Evolutionary conservation across 1,284 basidiomycete species (phyloP).

Genomic region (Athelia sp.): DNA sequence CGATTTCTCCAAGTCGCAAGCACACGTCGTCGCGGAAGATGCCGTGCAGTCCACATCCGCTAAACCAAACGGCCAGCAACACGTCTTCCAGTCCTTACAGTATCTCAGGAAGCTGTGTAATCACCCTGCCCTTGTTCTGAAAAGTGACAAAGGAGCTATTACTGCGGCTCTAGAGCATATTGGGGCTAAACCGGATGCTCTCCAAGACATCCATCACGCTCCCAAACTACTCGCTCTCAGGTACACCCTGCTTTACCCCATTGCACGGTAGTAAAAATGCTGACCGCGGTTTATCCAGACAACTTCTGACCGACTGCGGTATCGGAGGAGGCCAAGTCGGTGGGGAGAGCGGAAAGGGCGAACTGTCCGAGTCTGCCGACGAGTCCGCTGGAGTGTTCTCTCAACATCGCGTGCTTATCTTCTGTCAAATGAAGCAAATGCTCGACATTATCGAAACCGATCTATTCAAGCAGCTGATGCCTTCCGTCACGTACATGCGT

Average conservation of each 20-base stretch:
- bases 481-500: constrained; percentile 96
- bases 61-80: constrained; percentile 57
- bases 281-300: constrained; percentile 42
- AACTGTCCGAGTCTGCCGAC: constrained; percentile 50
- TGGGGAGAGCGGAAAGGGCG: constrained; percentile 34
- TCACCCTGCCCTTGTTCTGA: constrained; percentile 88
- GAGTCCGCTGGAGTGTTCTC: constrained; percentile 66
- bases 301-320: constrained; percentile 92
- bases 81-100: constrained; percentile 95
- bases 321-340: constrained; percentile 69
- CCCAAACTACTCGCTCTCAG: constrained; percentile 91
- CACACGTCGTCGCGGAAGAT: constrained; percentile 59
- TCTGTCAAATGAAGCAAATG: constrained; percentile 99
- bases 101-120: constrained; percentile 98
- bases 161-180: constrained; percentile 60
- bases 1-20: constrained; percentile 84
- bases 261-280: neutral
- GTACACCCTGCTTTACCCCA: constrained; percentile 43
- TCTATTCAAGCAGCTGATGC: constrained; percentile 90
- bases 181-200: constrained; percentile 32
- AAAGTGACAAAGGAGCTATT: constrained; percentile 59
- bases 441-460: constrained; percentile 96
- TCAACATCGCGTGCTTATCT: constrained; percentile 96
- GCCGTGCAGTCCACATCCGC: constrained; percentile 46
- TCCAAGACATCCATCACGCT: constrained; percentile 86